Conservation (phyloP, 2,329 filamentous ascomycete genomes). For the Metarhizium anisopliae region DNA sequence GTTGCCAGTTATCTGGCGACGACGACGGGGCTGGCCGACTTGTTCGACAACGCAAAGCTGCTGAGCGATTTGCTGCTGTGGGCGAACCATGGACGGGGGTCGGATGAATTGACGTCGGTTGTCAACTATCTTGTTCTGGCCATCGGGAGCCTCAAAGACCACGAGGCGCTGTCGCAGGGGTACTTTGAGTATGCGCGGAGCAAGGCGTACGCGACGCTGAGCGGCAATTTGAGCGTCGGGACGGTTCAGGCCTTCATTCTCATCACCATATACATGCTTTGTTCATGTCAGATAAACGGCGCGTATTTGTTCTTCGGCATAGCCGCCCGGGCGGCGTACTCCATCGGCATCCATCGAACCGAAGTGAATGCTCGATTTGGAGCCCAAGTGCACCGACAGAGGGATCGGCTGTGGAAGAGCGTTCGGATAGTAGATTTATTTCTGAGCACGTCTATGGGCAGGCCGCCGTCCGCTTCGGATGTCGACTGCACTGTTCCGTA, state of each 20-base stretch:
- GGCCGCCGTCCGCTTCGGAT: constrained; percentile 44
- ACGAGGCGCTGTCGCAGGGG: constrained; percentile 30
- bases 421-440: constrained; percentile 42
- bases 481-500: constrained; percentile 46
- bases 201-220: constrained; percentile 34
- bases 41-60: constrained; percentile 35
- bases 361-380: constrained; percentile 46
- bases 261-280: constrained; percentile 44
- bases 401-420: constrained; percentile 46
- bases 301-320: constrained; percentile 47
- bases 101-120: constrained; percentile 29
- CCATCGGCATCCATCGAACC: constrained; percentile 42
- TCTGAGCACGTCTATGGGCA: constrained; percentile 44
- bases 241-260: constrained; percentile 42
- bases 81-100: constrained; percentile 24
- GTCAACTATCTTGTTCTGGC: constrained; percentile 42
- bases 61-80: constrained; percentile 32
- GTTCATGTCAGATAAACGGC: constrained; percentile 45
- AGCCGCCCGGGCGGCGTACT: constrained; percentile 42
- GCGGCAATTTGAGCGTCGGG: constrained; percentile 36
- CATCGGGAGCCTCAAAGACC: constrained; percentile 34
- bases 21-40: constrained; percentile 37
- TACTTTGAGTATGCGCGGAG: constrained; percentile 43
- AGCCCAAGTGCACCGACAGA: constrained; percentile 28
- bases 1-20: constrained; percentile 28